phyloP scores from a whole-genome alignment of 768 basidiomycete species.

The Pleurotus citrinopileatus region DNA sequence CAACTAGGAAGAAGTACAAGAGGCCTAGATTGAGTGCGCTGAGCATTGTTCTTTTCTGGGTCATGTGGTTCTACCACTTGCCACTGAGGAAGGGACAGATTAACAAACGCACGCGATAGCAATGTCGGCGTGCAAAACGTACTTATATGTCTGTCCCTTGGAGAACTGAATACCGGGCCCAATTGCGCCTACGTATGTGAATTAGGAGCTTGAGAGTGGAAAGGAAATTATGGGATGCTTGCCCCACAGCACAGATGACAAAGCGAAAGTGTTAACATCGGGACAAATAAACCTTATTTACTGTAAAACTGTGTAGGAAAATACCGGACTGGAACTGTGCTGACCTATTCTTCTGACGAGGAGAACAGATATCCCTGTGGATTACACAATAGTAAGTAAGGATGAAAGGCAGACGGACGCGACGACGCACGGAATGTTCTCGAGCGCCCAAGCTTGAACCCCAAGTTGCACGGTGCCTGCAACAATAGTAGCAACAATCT shows the following conservation, averaged over 20 bases:
- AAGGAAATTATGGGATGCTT: conserved; percentile 6
- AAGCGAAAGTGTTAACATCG: conserved; percentile 28
- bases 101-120: too few species aligned
- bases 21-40: too few species aligned
- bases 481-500: conserved; percentile 52
- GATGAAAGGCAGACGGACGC: conserved; percentile 13
- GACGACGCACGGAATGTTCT: conserved; percentile 36
- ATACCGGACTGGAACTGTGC: conserved; percentile 1
- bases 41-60: too few species aligned
- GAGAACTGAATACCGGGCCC: conserved; percentile 58
- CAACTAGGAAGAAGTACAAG: conserved; percentile 68
- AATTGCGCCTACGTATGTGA: conserved; percentile 50
- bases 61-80: too few species aligned
- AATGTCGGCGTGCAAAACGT: too few species aligned
- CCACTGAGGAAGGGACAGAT: too few species aligned
- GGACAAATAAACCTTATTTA: background rate
- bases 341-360: conserved; percentile 20
- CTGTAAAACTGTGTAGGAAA: conserved; percentile 13
- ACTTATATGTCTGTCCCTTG: conserved; percentile 52
- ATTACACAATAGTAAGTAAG: background rate
- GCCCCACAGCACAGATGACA: conserved; percentile 25
- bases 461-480: conserved; percentile 66
- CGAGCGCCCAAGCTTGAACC: conserved; percentile 65
- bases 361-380: conserved; percentile 12
- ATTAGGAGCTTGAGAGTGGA: conserved; percentile 8